These are phyloP conservation scores for Phytophthora aleatoria DNA, from an alignment of 352 stramenopile species.

Conservation along the genomic window DNA sequence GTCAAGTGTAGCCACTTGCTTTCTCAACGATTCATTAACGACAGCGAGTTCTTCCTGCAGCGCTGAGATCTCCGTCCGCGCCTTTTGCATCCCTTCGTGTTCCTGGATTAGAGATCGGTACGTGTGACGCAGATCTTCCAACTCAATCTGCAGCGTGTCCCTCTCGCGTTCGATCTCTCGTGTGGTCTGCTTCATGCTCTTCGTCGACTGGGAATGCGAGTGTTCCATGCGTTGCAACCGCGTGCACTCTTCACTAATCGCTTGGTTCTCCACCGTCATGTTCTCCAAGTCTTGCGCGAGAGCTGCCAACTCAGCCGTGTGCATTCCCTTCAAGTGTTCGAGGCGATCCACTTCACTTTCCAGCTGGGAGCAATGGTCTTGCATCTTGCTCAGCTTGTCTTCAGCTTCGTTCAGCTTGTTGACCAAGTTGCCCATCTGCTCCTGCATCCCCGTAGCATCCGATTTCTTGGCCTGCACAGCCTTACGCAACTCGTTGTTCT, in stretches of 20 bases:
- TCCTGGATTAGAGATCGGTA: constrained; percentile 79
- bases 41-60: constrained; percentile 61
- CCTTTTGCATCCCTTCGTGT: constrained; percentile 70
- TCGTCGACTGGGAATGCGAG: constrained; percentile 53
- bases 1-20: constrained; percentile 58
- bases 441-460: constrained; percentile 49
- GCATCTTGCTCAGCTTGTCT: constrained; percentile 45
- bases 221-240: constrained; percentile 62
- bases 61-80: constrained; percentile 54
- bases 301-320: constrained; percentile 63
- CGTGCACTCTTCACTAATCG: constrained; percentile 80
- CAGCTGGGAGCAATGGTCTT: constrained; percentile 46
- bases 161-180: constrained; percentile 69
- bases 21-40: constrained; percentile 72
- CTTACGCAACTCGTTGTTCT: constrained; percentile 51
- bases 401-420: constrained; percentile 66
- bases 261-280: constrained; percentile 89
- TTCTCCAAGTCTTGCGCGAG: constrained; percentile 84
- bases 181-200: constrained; percentile 57
- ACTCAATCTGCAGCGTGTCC: constrained; percentile 73
- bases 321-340: constrained; percentile 69
- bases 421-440: constrained; percentile 60
- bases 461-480: constrained; percentile 39
- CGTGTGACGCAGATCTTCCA: constrained; percentile 76
- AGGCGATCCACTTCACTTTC: constrained; percentile 60